phyloP scores from a whole-genome alignment of 345 rosid genomes.

The Gossypium australe region DNA sequence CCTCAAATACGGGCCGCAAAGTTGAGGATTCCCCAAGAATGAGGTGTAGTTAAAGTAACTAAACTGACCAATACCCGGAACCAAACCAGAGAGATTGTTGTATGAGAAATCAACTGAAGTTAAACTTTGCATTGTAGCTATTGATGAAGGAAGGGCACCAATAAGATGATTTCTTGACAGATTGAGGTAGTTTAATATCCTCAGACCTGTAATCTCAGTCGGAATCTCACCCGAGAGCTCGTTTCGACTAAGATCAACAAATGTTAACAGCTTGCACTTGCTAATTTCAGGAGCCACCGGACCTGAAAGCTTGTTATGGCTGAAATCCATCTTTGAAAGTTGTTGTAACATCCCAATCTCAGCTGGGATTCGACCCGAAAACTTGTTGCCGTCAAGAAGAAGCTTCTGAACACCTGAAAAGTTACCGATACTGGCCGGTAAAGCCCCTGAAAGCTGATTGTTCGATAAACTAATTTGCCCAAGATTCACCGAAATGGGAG shows the following conservation, averaged over 20 bases:
- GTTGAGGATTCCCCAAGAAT: constrained; percentile 67
- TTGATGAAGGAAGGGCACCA: constrained; percentile 66
- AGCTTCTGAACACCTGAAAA: constrained; percentile 80
- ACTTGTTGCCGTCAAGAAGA: constrained; percentile 80
- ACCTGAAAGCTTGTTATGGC: constrained; percentile 69
- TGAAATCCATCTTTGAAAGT: constrained; percentile 74
- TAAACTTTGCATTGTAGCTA: constrained; percentile 82
- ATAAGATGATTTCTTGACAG: constrained; percentile 69
- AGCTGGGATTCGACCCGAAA: constrained; percentile 66
- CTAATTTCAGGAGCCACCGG: constrained; percentile 59
- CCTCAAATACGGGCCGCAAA: constrained; percentile 84
- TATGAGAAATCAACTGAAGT: constrained; percentile 89
- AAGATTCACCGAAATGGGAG: constrained; percentile 39
- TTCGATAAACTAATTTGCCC: constrained; percentile 78
- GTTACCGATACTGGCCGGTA: constrained; percentile 70
- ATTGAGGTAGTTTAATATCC: constrained; percentile 79
- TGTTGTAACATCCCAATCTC: constrained; percentile 75
- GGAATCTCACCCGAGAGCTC: constrained; percentile 79
- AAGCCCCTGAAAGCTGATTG: constrained; percentile 66
- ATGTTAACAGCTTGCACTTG: constrained; percentile 71
- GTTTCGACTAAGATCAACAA: constrained; percentile 76
- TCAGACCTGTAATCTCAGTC: constrained; percentile 68
- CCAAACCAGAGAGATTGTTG: constrained; percentile 85
- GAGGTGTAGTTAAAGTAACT: constrained; percentile 92
- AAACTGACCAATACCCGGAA: constrained; percentile 83